Base-by-base conservation (phyloP, 2,329 filamentous ascomycete species). In the Stagonosporopsis tanaceti region DNA sequence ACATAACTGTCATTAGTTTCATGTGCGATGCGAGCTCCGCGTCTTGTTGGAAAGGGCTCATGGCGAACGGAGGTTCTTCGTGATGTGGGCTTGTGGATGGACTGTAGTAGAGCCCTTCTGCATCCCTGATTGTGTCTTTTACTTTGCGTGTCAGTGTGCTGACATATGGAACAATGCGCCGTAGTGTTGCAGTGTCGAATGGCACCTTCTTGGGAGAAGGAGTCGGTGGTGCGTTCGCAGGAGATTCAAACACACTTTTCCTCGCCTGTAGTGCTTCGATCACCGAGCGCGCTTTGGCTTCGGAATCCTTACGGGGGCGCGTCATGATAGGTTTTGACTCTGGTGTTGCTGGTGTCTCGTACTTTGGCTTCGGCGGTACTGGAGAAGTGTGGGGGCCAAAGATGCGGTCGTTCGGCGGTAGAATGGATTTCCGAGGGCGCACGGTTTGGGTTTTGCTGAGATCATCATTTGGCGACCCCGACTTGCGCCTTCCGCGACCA, bases 151-250 rank as follows among this genome's bases (percentile, higher is more conserved):
- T 80, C 53, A 83, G 71, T 9, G 76, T 77, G 55, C 75, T 79
- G 39, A 82, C 81, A 63, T 82, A 81, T 4, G 81, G 81, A 25
- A 89, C 86, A 53, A 89, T 84, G 67, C 87, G 84, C 62, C 82
- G 81, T 14, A 89, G 79, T 40, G 87, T 88, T 25, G 84, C 84
- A 2, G 86, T 89, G 66, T 89, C 86, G 67, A 89, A 89, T 0
- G 85, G 85, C n/a, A 89, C 81, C 65, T 88, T 89, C 63, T 81
- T 80, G 37, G 74, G 69, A 4, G 69, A 60, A n/a, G 75, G 71
- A 12, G 70, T 69, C 1, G 66, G 65, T 8, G 71, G 65, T 12
- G 62, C 46, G 37, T 69, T 64, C 4, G 65, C 56, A 22, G 68
- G 59, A 28, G 71, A 60, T 42, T 73, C 69, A 25, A 70, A 62